phyloP scores from a whole-genome alignment of 2,329 filamentous ascomycete genomes.

The Pseudogymnoascus sp. region DNA sequence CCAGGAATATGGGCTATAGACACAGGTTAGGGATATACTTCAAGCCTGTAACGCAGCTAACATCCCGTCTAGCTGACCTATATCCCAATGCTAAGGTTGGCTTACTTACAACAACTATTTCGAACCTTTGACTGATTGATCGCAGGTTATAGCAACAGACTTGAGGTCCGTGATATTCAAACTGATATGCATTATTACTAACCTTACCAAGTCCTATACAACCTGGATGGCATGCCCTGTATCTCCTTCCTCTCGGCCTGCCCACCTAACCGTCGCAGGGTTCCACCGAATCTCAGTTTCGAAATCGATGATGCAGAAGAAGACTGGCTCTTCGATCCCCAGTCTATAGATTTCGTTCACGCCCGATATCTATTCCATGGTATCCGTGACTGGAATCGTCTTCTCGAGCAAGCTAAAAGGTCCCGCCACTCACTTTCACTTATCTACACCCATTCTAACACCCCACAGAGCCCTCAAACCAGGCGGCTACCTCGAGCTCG shows the following conservation, averaged over 20 bases:
- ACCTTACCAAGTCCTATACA: background rate
- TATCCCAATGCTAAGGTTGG: slow-evolving; percentile 4
- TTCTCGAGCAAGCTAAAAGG: background rate
- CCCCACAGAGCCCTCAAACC: slow-evolving; percentile 29
- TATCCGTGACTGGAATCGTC: background rate
- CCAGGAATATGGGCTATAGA: slow-evolving; percentile 18
- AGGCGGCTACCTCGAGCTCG: slow-evolving; percentile 39
- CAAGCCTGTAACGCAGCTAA: background rate
- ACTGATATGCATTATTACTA: background rate
- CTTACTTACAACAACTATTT: background rate
- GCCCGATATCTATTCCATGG: slow-evolving; percentile 27
- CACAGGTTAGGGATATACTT: slow-evolving; percentile 11
- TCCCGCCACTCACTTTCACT: background rate
- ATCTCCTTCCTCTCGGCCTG: background rate
- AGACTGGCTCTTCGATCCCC: slow-evolving; percentile 35
- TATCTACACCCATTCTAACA: background rate
- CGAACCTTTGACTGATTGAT: background rate
- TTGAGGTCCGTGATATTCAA: background rate
- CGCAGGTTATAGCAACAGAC: background rate
- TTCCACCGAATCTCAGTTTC: slow-evolving; percentile 42
- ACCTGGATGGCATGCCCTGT: background rate
- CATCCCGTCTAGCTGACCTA: background rate
- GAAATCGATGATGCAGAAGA: slow-evolving; percentile 42
- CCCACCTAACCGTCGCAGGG: slow-evolving; percentile 13
- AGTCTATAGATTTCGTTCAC: slow-evolving; percentile 42